phyloP scores from a whole-genome alignment of 2,329 filamentous ascomycete genomes.

The Chaetomiaceae sp. region DNA sequence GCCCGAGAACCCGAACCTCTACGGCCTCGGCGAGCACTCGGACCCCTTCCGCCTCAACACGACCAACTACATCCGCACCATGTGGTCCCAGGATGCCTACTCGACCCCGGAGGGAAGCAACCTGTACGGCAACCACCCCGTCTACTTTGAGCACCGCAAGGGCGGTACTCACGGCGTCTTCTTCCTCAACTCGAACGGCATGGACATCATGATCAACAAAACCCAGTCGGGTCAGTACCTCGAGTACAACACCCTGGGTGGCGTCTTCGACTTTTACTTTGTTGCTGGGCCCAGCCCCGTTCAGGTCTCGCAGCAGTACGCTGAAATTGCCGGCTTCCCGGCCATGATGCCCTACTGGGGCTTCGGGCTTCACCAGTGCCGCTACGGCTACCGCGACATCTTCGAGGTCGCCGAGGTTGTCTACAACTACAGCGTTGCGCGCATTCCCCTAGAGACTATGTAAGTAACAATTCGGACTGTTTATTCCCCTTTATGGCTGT shows the following conservation, averaged over 20 bases:
- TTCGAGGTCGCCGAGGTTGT: constrained; percentile 64
- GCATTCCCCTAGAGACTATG: constrained; percentile 67
- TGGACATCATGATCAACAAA: constrained; percentile 72
- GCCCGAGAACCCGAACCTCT: constrained; percentile 64
- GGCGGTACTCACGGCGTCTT: constrained; percentile 60
- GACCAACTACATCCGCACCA: constrained; percentile 63
- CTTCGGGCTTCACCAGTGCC: constrained; percentile 60
- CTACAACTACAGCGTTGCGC: constrained; percentile 60
- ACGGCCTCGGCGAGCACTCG: constrained; percentile 74
- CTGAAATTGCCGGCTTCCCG: constrained; percentile 51
- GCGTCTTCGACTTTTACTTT: constrained; percentile 70
- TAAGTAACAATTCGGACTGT: too few species aligned
- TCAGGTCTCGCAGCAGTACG: constrained; percentile 56
- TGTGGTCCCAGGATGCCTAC: constrained; percentile 67
- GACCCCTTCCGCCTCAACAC: constrained; percentile 66
- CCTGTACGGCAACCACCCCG: constrained; percentile 67
- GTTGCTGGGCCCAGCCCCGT: constrained; percentile 55
- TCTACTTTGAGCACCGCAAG: constrained; percentile 70
- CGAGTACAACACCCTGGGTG: constrained; percentile 75
- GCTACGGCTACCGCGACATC: constrained; percentile 61
- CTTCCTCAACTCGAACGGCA: constrained; percentile 67
- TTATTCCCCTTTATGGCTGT: too few species aligned
- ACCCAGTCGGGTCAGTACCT: constrained; percentile 61
- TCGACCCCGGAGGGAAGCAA: constrained; percentile 57
- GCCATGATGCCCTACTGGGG: constrained; percentile 63